Base-by-base conservation (phyloP, 352 stramenopile species). In the Globisporangium spinosum region DNA sequence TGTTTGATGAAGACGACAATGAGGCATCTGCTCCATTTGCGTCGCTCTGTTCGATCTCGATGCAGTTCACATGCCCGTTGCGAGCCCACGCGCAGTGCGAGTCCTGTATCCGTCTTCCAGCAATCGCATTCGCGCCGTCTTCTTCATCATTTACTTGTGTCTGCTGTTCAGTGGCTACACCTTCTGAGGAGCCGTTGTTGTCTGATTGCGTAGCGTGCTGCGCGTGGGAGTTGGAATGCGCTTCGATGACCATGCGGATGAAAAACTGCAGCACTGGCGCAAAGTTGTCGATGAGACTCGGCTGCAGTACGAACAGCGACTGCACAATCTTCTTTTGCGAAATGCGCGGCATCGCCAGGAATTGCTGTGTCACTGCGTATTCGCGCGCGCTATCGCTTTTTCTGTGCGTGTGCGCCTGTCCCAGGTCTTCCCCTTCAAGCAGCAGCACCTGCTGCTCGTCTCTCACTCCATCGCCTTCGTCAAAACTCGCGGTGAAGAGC, bases 221-320 rank as follows among this genome's bases (percentile, higher is more conserved):
- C 23, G 27, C 29, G 55, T 87, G 79, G 1, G 74, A 80, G 6
- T 45, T 29, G 2, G 64, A 64, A 58, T 92, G 84, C 34, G 76
- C 77, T 43, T 76, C 80, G 59, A 93, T 78, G 29, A 90, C 67
- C 4, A 89, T 71, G 60, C 85, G 81, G 57, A 89, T 66, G 43
- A 91, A 80, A 63, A 93, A 89, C 72, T 90, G 78, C 27, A 93
- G 67, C 20, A 93, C 73, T 29, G 53, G 64, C 9, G 79, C 67
- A 59, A 91, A 91, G 47, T 77, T 62, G 20, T 69, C 58, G 12
- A 90, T 57, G 20, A 83, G 63, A 67, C 78, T 75, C 49, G 77
- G 43, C 22, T 76, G 78, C 7, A 80, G 65, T 29, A 78, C 76
- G 45, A 86, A 83, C 9, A 86, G 70, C 59, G 76, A 78, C 64